Evolutionary conservation across 495 filamentous ascomycete genomes (phyloP), one percentile per base, ranked within the genome.

Genomic region (Podospora pseudocomata): DNA sequence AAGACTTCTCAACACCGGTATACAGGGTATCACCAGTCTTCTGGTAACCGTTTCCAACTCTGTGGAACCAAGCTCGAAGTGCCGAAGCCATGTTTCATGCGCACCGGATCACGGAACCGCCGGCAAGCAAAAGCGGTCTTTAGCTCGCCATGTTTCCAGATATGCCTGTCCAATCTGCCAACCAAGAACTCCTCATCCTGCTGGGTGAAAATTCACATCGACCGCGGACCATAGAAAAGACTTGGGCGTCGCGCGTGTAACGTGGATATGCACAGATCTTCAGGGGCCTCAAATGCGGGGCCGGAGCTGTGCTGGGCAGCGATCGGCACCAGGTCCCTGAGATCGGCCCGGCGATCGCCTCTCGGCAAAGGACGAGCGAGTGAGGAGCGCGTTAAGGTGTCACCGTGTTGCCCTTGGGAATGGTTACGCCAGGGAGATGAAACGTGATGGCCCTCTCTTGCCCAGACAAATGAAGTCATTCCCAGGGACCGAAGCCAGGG

Each of bases 281-380:
- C 69, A 70, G 69, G 69, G 65, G 69, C 56, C 28, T 15, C 2
- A 27, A 64, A 44, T 65, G 61, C 65, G 65, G 65, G 56, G 65
- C 15, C 65, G 26, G 61, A 58, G 23, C 26, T 55, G 18, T 6
- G n/a, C 49, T 69, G 58, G 23, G 64, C 65, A 57, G 54, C 28
- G 20, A 28, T 67, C 60, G 55, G 39, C 60, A 65, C 61, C 44
- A 68, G 20, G 28, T 28, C 32, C 56, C 57, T 62, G 65, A 61
- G 65, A 63, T 49, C 61, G 7, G 32, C 16, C 16, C 28, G 61
- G 30, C 18, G 61, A 63, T 63, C 61, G 27, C 32, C 23, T 63
- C 30, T 28, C n/a, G 30, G 55, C 55, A 58, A 58, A 1, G 19
- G 23, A 15, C 11, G 4, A 49, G 39, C 39, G 39, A 49, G 39